A percentile compares a stretch with the other conserved stretches of the same genome.
phyloP scores from a whole-genome alignment of 176 grass and related monocot species.

The Triticum urartu region DNA sequence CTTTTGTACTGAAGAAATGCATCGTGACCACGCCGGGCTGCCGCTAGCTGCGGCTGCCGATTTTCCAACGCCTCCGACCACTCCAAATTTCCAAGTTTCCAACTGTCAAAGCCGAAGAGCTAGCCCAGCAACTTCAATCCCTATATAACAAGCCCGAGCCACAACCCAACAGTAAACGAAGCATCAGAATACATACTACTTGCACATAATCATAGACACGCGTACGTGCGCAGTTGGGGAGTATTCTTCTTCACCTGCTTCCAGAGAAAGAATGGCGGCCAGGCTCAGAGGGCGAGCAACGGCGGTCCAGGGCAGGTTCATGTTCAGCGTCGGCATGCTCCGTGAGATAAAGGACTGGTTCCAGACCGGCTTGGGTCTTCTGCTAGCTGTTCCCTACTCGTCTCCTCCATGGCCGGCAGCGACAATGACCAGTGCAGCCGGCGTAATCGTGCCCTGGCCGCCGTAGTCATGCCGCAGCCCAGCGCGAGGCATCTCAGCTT shows the following conservation, averaged over 20 bases:
- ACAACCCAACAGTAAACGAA: neutral
- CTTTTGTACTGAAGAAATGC: no score
- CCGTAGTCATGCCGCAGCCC: neutral
- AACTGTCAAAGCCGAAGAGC: no score
- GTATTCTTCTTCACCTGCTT: neutral
- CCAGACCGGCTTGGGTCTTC: no score
- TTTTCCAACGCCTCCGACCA: no score
- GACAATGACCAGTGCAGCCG: slow-evolving; percentile 17
- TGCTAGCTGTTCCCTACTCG: no score
- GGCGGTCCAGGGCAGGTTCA: neutral
- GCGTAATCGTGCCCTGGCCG: slow-evolving; percentile 22
- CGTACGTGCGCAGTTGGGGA: neutral
- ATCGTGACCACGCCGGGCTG: no score
- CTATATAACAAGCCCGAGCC: no score
- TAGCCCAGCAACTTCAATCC: no score
- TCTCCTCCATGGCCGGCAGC: neutral
- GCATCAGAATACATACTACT: neutral
- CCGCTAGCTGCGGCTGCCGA: no score
- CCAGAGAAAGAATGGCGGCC: slow-evolving; percentile 3
- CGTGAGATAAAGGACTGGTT: slow-evolving; percentile 35
- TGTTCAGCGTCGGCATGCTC: slow-evolving; percentile 28
- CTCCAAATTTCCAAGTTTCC: no score
- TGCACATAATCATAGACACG: neutral
- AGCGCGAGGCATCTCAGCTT: slow-evolving; percentile 13
- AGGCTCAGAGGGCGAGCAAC: neutral